Percentiles rank a stretch among this genome's conserved stretches.
Conservation (phyloP, 139 green algal species). For the Dunaliella primolecta region DNA sequence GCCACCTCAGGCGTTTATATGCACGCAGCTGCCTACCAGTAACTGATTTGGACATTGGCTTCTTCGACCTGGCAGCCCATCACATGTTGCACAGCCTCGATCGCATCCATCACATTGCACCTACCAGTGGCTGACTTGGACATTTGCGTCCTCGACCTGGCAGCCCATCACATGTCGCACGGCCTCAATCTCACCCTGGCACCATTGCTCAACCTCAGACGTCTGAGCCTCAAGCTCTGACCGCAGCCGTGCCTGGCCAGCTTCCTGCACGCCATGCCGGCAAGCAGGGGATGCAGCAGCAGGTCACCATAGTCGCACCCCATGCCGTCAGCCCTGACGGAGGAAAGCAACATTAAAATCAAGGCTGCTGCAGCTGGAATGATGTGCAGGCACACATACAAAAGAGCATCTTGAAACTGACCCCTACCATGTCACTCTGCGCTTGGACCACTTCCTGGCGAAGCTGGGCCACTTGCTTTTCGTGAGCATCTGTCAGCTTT, state of each 20-base stretch:
- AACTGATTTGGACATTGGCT: neutral
- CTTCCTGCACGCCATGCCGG: neutral
- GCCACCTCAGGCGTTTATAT: neutral
- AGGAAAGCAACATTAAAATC: neutral
- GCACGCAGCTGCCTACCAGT: conserved; percentile 22
- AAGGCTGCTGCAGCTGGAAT: neutral
- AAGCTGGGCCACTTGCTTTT: neutral
- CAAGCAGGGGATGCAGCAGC: neutral
- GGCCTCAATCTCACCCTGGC: conserved; percentile 12
- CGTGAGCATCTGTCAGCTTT: neutral
- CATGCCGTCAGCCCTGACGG: neutral
- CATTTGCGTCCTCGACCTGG: conserved; percentile 5
- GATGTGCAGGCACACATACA: too few species aligned
- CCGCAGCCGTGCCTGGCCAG: neutral
- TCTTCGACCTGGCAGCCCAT: neutral
- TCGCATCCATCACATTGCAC: neutral
- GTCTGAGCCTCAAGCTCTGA: neutral
- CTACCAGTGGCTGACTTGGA: conserved; percentile 20
- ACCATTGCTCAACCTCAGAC: conserved; percentile 14
- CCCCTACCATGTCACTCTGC: neutral
- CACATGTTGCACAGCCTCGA: conserved; percentile 11
- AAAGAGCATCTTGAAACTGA: too few species aligned
- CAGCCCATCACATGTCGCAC: neutral
- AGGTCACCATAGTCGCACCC: neutral
- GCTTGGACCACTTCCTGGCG: neutral